Evolutionary conservation across 768 basidiomycete genomes (phyloP).

Genomic region (Auricularia heimuer): DNA sequence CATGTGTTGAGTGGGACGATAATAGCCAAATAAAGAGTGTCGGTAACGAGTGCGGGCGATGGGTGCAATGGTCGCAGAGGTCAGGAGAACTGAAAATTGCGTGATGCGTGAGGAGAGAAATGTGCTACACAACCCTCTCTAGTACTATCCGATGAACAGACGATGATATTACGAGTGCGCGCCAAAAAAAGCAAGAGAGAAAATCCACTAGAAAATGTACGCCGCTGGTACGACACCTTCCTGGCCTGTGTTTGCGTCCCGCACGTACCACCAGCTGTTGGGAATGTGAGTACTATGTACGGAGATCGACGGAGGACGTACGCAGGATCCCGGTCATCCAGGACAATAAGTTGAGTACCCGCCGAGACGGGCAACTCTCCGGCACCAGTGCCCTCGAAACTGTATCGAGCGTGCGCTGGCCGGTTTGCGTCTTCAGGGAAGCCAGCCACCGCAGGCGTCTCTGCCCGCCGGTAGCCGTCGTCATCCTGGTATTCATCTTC

Average conservation of each 20-base stretch:
- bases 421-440: constrained; percentile 45
- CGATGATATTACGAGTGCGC: neutral
- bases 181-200: neutral
- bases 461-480: constrained; percentile 68
- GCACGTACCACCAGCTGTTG: constrained; percentile 86
- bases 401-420: constrained; percentile 71
- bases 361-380: constrained; percentile 64
- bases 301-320: constrained; percentile 29
- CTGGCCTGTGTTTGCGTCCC: constrained; percentile 65
- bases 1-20: constrained; percentile 1
- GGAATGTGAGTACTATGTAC: constrained; percentile 3
- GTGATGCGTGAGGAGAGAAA: neutral
- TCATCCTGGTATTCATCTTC: constrained; percentile 45
- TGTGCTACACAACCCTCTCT: neutral
- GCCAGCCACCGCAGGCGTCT: constrained; percentile 63
- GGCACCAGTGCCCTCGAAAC: constrained; percentile 69
- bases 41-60: neutral
- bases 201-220: constrained; percentile 59
- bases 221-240: constrained; percentile 90
- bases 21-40: constrained; percentile 1
- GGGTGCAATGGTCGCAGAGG: neutral
- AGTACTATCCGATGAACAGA: neutral
- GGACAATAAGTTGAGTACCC: constrained; percentile 62
- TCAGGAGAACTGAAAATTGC: neutral
- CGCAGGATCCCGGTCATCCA: constrained; percentile 76